These are phyloP conservation scores for Globisporangium alternatum DNA, from an alignment of 352 stramenopile genomes.

Conservation along the genomic window DNA sequence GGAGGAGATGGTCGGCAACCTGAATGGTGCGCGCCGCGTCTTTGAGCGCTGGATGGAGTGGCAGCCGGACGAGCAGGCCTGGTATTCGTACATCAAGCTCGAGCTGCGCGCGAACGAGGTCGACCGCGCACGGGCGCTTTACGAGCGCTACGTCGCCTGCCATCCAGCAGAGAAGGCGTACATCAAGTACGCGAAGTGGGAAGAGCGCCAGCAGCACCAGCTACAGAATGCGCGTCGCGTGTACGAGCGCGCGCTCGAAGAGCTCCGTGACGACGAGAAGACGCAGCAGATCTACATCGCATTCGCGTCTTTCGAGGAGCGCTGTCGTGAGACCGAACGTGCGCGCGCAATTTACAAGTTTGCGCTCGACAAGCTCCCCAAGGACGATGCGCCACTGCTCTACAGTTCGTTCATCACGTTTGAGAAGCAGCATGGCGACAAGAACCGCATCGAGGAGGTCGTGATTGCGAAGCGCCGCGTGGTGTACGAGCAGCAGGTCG, in stretches of 20 bases:
- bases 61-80: constrained; percentile 98
- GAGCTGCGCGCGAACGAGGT: constrained; percentile 92
- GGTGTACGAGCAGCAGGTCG: constrained; percentile 93
- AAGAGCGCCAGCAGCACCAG: constrained; percentile 94
- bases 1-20: constrained; percentile 98
- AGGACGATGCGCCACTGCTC: constrained; percentile 90
- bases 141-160: constrained; percentile 92
- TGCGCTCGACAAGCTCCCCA: constrained; percentile 72
- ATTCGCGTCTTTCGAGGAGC: constrained; percentile 98
- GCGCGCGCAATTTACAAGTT: constrained; percentile 89
- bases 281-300: constrained; percentile 88
- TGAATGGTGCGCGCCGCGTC: constrained; percentile 91
- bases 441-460: constrained; percentile 95
- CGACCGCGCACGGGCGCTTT: constrained; percentile 86
- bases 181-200: constrained; percentile 98
- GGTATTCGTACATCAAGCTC: constrained; percentile 98
- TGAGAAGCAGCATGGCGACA: constrained; percentile 98
- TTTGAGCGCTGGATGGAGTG: constrained; percentile 98
- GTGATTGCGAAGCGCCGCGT: constrained; percentile 94
- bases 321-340: constrained; percentile 92
- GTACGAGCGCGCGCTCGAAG: constrained; percentile 94
- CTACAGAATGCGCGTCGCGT: constrained; percentile 90
- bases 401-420: constrained; percentile 97
- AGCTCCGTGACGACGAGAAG: constrained; percentile 83
- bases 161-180: constrained; percentile 92